Evolutionary conservation across 306 rosid genomes (phyloP), one percentile per base, ranked within the genome.

Genomic region (Begonia loranthoides): DNA sequence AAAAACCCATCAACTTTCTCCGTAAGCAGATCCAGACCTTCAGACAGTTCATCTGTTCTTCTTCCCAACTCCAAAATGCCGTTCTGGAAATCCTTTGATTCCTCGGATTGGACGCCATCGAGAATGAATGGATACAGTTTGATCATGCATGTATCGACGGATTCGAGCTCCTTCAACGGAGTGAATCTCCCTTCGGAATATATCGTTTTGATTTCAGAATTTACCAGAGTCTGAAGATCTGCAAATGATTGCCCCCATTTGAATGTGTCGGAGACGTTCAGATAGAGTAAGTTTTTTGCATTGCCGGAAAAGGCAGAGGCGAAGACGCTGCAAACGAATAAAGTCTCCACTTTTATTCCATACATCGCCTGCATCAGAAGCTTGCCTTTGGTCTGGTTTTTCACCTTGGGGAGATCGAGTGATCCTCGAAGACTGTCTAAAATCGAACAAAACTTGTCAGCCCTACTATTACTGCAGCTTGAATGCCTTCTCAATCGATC

Each of bases 321-420:
- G 14, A 83, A 80, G 52, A 87, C 75, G 19, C 85, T 70, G 63
- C 82, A 87, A 2, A 83, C 69, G 62, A 77, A 79, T 33, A 81
- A 59, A 1, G 82, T 87, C 77, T 64, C 62, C 64, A 87, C 85
- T 77, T 81, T 87, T 41, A 83, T 78, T 43, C 96, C 94, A 45
- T 80, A 83, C 83, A 87, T 59, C 14, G 96, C 96, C 17, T 71
- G 85, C 85, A 83, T 87, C 69, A 87, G 66, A 66, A 76, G 70
- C 72, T 87, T 83, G 28, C 94, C 96, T 68, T 83, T 87, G 14
- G 87, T 87, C 10, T 87, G 83, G 67, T 87, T 87, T 66, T 87
- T 87, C 13, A 80, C 87, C 80, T 87, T 87, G 1, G 92, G 94
- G 34, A 76, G 85, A 69, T 87, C 83, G 57, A 87, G 78, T 38